Evolutionary conservation across 257 asterid genomes (phyloP), one percentile per base, ranked within the genome.

Genomic region (Catharanthus roseus): DNA sequence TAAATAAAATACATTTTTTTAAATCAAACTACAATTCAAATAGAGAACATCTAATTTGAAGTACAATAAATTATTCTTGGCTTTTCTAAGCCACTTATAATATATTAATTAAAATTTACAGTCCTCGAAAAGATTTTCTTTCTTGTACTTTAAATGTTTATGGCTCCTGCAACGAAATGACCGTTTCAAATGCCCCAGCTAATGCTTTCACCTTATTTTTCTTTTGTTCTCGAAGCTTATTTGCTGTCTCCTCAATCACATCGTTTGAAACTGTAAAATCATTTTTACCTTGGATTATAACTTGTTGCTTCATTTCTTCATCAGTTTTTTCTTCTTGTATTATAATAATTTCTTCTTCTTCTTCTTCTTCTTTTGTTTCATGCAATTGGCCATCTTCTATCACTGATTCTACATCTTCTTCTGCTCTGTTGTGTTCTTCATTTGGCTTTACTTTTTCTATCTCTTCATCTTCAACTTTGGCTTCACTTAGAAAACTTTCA

Each of bases 181-280:
- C 97, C 4, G 88, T 75, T 51, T 90, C 96, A 50, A 90, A 90
- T 1, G 97, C 97, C 57, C 96, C 97, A 9, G 96, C 96, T 44
- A 90, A 86, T 8, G 96, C 97, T 77, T 51, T 84, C 72, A 90
- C 97, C 82, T 75, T 90, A 78, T 85, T 88, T 34, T 73, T 78
- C 87, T 90, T 84, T 77, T 90, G 92, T 65, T 88, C 89, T 5
- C 79, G 81, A 42, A 90, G 90, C 81, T 81, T 86, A 72, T 26
- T 86, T 1, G 87, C 86, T 6, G 91, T 84, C 81, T 85, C 97
- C 82, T 88, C 97, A 6, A 88, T 90, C 56, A 82, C 93, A 61
- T 79, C 82, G 65, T 90, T 90, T 1, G 93, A 90, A 15, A 88
- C 79, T 15, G 71, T 58, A 49, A 72, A 29, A 0, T 76, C 91